Percentiles rank a stretch among this genome's conserved stretches.
Evolutionary conservation across 345 rosid genomes (phyloP).

Genomic region (Aethionema arabicum): DNA sequence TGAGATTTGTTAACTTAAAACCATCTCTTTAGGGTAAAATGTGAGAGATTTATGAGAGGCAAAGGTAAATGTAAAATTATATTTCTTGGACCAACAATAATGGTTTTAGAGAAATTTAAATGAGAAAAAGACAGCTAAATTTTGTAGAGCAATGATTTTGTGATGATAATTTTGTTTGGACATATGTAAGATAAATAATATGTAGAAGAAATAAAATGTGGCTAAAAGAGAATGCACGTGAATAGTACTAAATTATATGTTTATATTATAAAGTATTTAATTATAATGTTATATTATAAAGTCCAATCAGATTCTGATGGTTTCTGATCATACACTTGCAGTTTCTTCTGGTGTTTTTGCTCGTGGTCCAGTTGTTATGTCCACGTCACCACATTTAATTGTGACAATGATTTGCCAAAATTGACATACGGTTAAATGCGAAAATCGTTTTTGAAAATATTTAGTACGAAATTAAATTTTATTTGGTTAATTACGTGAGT

Average conservation of each 20-base stretch:
- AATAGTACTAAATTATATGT: constrained; percentile 14
- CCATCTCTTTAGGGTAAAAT: constrained; percentile 6
- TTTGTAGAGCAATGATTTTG: constrained; percentile 27
- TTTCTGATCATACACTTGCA: constrained; percentile 28
- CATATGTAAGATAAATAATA: too few relatives aligned
- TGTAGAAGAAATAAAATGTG: constrained; percentile 16
- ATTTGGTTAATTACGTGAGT: too few relatives aligned
- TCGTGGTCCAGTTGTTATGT: constrained; percentile 33
- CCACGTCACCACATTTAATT: constrained; percentile 26
- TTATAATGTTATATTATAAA: constrained; percentile 11
- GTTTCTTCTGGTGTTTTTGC: constrained; percentile 23
- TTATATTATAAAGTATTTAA: constrained; percentile 13
- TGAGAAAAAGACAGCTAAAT: constrained; percentile 32
- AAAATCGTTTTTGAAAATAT: too few relatives aligned
- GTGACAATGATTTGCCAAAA: neutral
- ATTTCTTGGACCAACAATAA: too few relatives aligned
- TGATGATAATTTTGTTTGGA: constrained; percentile 19
- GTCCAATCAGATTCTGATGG: constrained; percentile 25
- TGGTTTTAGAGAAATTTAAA: constrained; percentile 19
- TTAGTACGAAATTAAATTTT: too few relatives aligned
- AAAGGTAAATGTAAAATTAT: too few relatives aligned
- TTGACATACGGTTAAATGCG: neutral
- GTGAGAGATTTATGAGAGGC: constrained; percentile 7
- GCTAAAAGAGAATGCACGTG: constrained; percentile 33
- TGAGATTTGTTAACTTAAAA: constrained; percentile 23